Conservation (phyloP, 257 asterid species). For the Ocimum tenuiflorum region DNA sequence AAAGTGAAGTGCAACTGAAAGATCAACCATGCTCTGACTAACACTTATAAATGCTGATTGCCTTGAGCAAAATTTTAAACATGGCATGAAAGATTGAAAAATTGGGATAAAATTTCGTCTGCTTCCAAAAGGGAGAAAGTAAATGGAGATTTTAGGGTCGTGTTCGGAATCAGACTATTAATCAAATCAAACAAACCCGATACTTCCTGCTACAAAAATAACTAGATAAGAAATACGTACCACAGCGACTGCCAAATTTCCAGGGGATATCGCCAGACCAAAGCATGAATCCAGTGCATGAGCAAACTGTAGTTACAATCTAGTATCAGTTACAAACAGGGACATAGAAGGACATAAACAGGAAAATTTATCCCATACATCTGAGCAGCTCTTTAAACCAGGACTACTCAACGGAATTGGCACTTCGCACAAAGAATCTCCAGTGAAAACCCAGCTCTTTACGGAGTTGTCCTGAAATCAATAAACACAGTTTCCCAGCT, state of each 20-base stretch:
- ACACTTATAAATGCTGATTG: too few species aligned
- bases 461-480: conserved; percentile 58
- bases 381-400: conserved; percentile 47
- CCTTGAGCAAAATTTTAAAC: too few species aligned
- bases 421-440: conserved; percentile 43
- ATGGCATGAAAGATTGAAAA: too few species aligned
- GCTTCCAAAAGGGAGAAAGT: too few species aligned
- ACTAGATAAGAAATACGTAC: conserved; percentile 33
- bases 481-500: not conserved
- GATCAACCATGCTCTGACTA: too few species aligned
- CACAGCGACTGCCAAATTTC: conserved; percentile 80
- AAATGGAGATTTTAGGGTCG: too few species aligned
- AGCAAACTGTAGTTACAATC: conserved; percentile 46
- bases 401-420: conserved; percentile 56
- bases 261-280: conserved; percentile 88
- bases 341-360: conserved; percentile 10
- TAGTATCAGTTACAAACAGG: conserved; percentile 15
- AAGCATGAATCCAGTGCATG: conserved; percentile 67
- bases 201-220: conserved; percentile 10
- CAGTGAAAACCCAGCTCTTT: conserved; percentile 63
- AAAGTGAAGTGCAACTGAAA: too few species aligned
- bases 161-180: not conserved
- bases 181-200: not conserved
- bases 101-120: too few species aligned
- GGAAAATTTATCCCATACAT: conserved; percentile 41